Evolutionary conservation across 2,329 filamentous ascomycete genomes (phyloP), one percentile per base, ranked within the genome.

Genomic region (Exserohilum rostratum): DNA sequence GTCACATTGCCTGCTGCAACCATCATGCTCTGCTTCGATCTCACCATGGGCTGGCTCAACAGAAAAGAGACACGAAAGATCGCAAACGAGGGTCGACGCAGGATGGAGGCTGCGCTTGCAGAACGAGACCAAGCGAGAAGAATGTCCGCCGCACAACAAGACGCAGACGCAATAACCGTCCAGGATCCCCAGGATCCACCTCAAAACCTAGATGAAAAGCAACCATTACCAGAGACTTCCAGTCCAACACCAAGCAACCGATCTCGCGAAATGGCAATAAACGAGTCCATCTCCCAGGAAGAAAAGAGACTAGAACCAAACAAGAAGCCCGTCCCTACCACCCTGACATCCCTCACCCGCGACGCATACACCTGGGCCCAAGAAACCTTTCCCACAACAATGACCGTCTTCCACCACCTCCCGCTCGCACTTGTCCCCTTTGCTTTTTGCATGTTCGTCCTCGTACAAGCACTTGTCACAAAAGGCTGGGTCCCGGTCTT

Each of bases 401-500:
- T 85, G 17, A 84, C 85, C 0, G 88, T 91, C 0, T 69, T 88
- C 5, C 75, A 82, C 0, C 87, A 90, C 67, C 77, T 91, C 1
- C 89, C 89, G 0, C 84, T 88, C 48, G 82, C 86, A 0, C 80
- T 91, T 0, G 79, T 91, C 0, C 88, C 89, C 0, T 91, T 91
- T 64, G 85, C 88, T 0, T 86, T 91, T 51, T 80, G 83, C 57
- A 91, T 91, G 88, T 91, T 91, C 57, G 81, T 91, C 9, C 81
- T 91, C 0, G 88, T 91, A 0, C 88, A 91, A 66, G 87, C 83
- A 0, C 74, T 91, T 1, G 88, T 89, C 0, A 90, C 86, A 0
- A 90, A 89, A 59, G 88, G 89, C 10, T 91, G 89, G 89, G 85
- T 91, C 0, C 82, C 83, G 0, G 86, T 90, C 0, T 91, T 91